phyloP scores from a whole-genome alignment of 192 early-diverging fungal species.

The Rhizophagus sp. region DNA sequence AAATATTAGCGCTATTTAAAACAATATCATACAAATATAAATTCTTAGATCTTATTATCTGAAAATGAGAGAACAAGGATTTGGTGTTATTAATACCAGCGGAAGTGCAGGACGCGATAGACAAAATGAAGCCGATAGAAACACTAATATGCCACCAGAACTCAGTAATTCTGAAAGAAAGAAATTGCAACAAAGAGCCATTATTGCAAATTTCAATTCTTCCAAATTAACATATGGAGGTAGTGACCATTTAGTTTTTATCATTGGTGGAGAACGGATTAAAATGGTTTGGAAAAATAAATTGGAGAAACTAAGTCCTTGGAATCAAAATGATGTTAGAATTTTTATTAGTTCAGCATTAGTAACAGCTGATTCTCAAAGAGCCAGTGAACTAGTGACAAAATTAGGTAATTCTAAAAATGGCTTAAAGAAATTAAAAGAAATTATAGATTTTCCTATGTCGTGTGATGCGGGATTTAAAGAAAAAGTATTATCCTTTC shows the following conservation, averaged over 20 bases:
- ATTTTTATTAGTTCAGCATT: conserved; percentile 16
- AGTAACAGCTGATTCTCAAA: too few relatives aligned
- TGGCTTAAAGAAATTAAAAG: conserved; percentile 13
- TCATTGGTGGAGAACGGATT: background rate
- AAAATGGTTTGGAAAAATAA: background rate
- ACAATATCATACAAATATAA: too few relatives aligned
- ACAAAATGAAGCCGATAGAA: too few relatives aligned
- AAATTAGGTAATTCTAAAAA: conserved; percentile 25
- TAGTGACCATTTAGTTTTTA: conserved; percentile 1
- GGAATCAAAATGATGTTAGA: conserved; percentile 10
- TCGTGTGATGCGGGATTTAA: conserved; percentile 29
- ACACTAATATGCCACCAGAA: too few relatives aligned
- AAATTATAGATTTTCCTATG: conserved; percentile 35
- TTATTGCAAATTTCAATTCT: conserved; percentile 11
- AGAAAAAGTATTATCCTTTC: conserved; percentile 33
- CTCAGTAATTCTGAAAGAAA: too few relatives aligned
- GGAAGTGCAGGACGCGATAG: too few relatives aligned
- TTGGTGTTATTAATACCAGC: too few relatives aligned
- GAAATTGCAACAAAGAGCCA: too few relatives aligned
- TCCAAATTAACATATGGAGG: conserved; percentile 8
- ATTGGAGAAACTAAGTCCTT: background rate
- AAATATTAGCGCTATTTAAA: too few relatives aligned
- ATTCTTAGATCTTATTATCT: too few relatives aligned
- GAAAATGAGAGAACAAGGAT: too few relatives aligned
- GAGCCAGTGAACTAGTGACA: conserved; percentile 29